Evolutionary conservation across 2,329 filamentous ascomycete species (phyloP), one percentile per base, ranked within the genome.

Genomic region (Boeremia exigua): DNA sequence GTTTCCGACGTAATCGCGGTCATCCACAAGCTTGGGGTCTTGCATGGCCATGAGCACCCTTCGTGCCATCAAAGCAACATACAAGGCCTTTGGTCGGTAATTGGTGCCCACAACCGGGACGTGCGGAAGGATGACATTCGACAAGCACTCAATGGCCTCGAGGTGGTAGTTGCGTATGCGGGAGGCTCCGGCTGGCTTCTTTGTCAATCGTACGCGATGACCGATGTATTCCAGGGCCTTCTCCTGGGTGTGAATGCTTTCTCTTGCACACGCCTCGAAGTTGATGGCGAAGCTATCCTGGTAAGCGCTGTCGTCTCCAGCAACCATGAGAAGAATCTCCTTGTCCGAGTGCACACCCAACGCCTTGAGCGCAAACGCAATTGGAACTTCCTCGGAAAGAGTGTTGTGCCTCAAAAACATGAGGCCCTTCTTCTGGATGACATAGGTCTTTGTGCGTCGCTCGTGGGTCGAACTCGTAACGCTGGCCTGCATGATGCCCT

Each of bases 1-100:
- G 79, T 99, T 99, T 63, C 95, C 95, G 28, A 99, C 92, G 70
- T 98, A 99, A 77, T 99, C 96, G 71, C 95, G 86, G 74, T 99
- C 95, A 67, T 99, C 95, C 2, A 99, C 92, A 48, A 98, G 81
- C 53, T 89, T 92, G 1, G 90, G 86, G 70, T 99, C 91, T 56
- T 95, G 90, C 70, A 92, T 89, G 2, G 93, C 93, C 90, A 98
- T 96, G 44, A 99, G 79, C 3, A 98, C 93, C 75, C 93, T 86
- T n/a, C 95, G 89, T 27, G 92, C 91, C 95, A 99, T 99, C 80
- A 96, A 91, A 43, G 94, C 94, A 51, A 99, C 87, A 69, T 98
- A 99, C 8, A 98, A 85, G 19, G 94, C 93, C 74, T 99, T 99
- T n/a, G 94, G 93, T 52, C 95, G 88, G 75, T 98, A 98, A 71